phyloP scores from a whole-genome alignment of 805 yeast species.

The Zygotorulaspora chibaensis region DNA sequence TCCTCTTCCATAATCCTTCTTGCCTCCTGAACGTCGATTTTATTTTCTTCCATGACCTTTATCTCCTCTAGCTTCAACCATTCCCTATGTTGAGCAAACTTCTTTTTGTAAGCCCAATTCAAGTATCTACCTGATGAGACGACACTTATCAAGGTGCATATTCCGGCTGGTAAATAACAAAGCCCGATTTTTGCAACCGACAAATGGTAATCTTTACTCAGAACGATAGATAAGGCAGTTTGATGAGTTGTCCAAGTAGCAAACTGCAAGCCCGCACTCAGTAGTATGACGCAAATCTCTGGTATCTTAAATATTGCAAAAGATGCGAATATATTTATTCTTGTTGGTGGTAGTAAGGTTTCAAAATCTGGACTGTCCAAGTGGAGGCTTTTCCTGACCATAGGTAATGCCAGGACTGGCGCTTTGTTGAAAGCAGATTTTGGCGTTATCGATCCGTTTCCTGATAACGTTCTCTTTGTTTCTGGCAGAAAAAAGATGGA shows the following conservation, averaged over 20 bases:
- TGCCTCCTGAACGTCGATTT: slow-evolving; percentile 19
- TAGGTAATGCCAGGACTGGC: slow-evolving; percentile 38
- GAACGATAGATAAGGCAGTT: slow-evolving; percentile 57
- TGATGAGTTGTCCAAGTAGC: slow-evolving; percentile 67
- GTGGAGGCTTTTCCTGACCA: slow-evolving; percentile 23
- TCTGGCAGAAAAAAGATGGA: slow-evolving; percentile 57
- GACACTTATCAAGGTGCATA: slow-evolving; percentile 60
- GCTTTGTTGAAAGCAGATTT: slow-evolving; percentile 39
- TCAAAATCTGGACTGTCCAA: slow-evolving; percentile 33
- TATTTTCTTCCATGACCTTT: slow-evolving; percentile 17
- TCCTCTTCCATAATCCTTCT: slow-evolving; percentile 22
- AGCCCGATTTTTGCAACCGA: slow-evolving; percentile 58
- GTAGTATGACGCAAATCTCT: slow-evolving; percentile 45
- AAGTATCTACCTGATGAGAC: slow-evolving; percentile 52
- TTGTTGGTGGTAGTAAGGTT: slow-evolving; percentile 25
- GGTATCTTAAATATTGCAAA: slow-evolving; percentile 41
- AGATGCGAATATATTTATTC: slow-evolving; percentile 36
- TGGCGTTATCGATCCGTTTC: slow-evolving; percentile 67
- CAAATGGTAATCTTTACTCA: slow-evolving; percentile 48
- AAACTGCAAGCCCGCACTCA: slow-evolving; percentile 60
- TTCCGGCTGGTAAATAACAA: slow-evolving; percentile 71
- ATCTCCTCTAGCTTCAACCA: slow-evolving; percentile 22
- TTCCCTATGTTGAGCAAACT: slow-evolving; percentile 18
- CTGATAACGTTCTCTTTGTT: slow-evolving; percentile 66
- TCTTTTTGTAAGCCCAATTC: slow-evolving; percentile 40